Conservation (phyloP, 768 basidiomycete species). For the Termitomyces bulborhizus region DNA sequence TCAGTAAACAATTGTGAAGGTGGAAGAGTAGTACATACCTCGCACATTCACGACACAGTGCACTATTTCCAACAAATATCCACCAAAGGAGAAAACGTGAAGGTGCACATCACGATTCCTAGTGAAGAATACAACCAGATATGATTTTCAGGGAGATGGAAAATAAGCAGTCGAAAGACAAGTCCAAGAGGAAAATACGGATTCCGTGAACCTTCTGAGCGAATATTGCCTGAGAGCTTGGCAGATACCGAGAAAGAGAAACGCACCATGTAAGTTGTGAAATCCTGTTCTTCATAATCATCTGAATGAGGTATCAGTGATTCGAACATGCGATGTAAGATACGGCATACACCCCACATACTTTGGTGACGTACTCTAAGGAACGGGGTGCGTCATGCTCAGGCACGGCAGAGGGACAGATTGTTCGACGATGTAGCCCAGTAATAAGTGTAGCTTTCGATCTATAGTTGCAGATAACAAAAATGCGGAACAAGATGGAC, state of each 20-base stretch:
- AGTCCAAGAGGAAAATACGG: too few relatives aligned
- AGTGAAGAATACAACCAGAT: background rate
- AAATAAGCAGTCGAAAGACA: background rate
- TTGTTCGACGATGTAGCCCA: background rate
- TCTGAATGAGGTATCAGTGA: background rate
- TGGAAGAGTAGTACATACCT: background rate
- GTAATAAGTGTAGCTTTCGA: background rate
- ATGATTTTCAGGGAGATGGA: background rate
- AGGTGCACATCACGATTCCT: background rate
- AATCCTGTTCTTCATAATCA: background rate
- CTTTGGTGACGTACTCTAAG: background rate
- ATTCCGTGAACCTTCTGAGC: background rate
- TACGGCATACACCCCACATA: background rate
- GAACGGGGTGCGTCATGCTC: background rate
- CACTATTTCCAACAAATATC: too few relatives aligned
- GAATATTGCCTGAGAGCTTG: background rate
- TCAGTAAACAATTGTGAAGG: background rate
- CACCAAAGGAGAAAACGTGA: background rate
- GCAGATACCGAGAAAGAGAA: background rate
- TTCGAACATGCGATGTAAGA: background rate
- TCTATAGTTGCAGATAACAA: background rate
- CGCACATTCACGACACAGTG: background rate
- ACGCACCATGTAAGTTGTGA: background rate
- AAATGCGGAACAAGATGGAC: too few relatives aligned
- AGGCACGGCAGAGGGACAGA: slow-evolving; percentile 1